Evolutionary conservation across 1,139 yeast genomes (phyloP), one percentile per base, ranked within the genome.

Genomic region (Yamadazyma friedrichii): DNA sequence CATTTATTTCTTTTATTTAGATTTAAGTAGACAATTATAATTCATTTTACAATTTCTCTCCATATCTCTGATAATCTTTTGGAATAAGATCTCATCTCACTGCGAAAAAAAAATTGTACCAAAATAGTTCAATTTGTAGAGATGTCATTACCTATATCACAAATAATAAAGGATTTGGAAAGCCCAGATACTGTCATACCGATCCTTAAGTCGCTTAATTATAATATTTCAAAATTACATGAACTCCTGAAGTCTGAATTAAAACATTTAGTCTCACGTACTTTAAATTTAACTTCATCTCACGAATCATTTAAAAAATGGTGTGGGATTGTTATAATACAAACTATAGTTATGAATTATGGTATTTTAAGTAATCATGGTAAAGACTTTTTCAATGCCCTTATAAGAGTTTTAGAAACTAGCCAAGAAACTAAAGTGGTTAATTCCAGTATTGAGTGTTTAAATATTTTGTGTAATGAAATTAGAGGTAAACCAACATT

Each of bases 401-500:
- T 88, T 47, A 55, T 81, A 49, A 74, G 84, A 56, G 65, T 76
- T 44, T 59, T 85, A 29, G 85, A 81, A 60, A 68, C 76, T 11
- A 70, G 70, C 27, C 74, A 62, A 10, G 69, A 72, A 50, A 48
- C 58, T 49, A 70, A 65, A 36, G 65, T 70, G 42, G 71, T 77
- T 52, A 75, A 61, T 46, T 74, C 77, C 33, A 74, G 78, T 27
- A 70, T 76, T 37, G 76, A 71, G 40, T 72, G 82, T 24, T 59
- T 78, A 42, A 65, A 72, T 46, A 61, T 61, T 15, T 54, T 86
- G 20, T 76, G 84, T 52, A 62, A 67, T 33, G 65, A 70, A 35
- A 83, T 87, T 43, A 77, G 85, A 59, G 94, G 89, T 2, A 89
- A 89, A 55, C 88, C 95, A 1, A 82, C 91, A 1, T 69, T 91